Evolutionary conservation across 1,284 basidiomycete genomes (phyloP), one percentile per base, ranked within the genome.

Genomic region (Gastroboletus turbinatus): DNA sequence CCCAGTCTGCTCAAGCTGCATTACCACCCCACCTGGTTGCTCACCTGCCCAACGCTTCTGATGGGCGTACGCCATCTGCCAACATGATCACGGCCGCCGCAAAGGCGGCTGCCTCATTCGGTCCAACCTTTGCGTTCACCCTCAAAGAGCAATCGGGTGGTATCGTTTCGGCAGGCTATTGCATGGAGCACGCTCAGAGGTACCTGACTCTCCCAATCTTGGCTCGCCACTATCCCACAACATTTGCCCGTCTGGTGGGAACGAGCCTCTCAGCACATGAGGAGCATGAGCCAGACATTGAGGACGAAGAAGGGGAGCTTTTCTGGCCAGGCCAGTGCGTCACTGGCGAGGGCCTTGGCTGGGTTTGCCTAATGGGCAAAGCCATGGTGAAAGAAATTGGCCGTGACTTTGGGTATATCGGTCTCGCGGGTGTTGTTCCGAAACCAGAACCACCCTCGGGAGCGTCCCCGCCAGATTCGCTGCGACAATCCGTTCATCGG

Each of bases 351-450:
- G 88, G 88, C 48, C 75, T 91, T 30, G 88, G 84, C 17, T 91
- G 88, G 88, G 82, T 90, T 16, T 90, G 87, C 68, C 74, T 86
- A 40, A 83, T 91, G 81, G 88, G 87, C 60, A 87, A 85, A 67
- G 84, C 88, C 40, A 91, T 91, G 88, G 81, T 91, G 65, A 83
- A 80, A 62, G 88, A 91, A 67, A 87, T 88, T 63, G 87, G 88
- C 58, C 83, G 82, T 65, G 78, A 82, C 32, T 84, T 84, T 68
- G 87, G 85, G 16, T 91, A 91, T 73, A 75, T 74, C 53, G 86
- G 88, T 42, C 67, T 87, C 19, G 79, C 83, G 23, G 88, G 87
- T 17, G 81, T 84, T 19, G 80, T 90, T 44, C 84, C 80, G n/a
- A 88, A 87, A 65, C 81, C 84, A 55, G 53, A 68, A 60, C 59